Percentiles rank a stretch among this genome's conserved stretches.
phyloP scores from a whole-genome alignment of 2,329 filamentous ascomycete genomes.

The Fusarium devonianum region DNA sequence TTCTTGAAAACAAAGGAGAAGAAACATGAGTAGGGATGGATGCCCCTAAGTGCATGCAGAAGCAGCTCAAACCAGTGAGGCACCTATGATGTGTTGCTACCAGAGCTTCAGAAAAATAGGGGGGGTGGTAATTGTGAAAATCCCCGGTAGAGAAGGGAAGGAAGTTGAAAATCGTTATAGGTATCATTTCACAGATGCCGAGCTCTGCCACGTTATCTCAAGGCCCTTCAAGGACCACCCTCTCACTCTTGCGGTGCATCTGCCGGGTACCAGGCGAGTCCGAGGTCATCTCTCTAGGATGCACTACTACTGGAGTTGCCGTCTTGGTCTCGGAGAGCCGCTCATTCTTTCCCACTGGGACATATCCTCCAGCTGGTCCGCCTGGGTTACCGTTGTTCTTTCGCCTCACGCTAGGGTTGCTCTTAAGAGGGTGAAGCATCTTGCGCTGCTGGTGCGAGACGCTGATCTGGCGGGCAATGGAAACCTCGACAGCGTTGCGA shows the following conservation, averaged over 20 bases:
- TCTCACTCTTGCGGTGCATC: slow-evolving; percentile 59
- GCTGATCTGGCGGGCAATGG: slow-evolving; percentile 73
- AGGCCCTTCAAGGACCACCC: slow-evolving; percentile 56
- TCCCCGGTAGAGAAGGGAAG: slow-evolving; percentile 9
- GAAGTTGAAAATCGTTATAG: neutral
- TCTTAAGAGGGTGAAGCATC: slow-evolving; percentile 63
- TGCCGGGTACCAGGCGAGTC: slow-evolving; percentile 48
- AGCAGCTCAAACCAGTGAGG: slow-evolving; percentile 30
- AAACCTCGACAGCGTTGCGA: slow-evolving; percentile 67
- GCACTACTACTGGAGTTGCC: slow-evolving; percentile 57
- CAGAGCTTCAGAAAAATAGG: slow-evolving; percentile 23
- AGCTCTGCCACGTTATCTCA: neutral
- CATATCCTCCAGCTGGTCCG: slow-evolving; percentile 13
- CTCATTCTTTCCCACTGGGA: slow-evolving; percentile 41
- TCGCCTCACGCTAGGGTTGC: slow-evolving; percentile 38
- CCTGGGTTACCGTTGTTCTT: slow-evolving; percentile 27
- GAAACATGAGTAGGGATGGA: slow-evolving; percentile 9
- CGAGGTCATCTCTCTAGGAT: slow-evolving; percentile 41
- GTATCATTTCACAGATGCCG: neutral
- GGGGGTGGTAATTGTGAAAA: slow-evolving; percentile 6
- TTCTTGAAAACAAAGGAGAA: slow-evolving; percentile 30
- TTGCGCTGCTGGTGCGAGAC: slow-evolving; percentile 68
- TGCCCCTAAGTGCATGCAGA: slow-evolving; percentile 17
- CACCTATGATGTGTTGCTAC: slow-evolving; percentile 16
- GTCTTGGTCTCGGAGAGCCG: slow-evolving; percentile 49